phyloP scores from a whole-genome alignment of 1,284 basidiomycete genomes.

The Moniliophthora roreri region DNA sequence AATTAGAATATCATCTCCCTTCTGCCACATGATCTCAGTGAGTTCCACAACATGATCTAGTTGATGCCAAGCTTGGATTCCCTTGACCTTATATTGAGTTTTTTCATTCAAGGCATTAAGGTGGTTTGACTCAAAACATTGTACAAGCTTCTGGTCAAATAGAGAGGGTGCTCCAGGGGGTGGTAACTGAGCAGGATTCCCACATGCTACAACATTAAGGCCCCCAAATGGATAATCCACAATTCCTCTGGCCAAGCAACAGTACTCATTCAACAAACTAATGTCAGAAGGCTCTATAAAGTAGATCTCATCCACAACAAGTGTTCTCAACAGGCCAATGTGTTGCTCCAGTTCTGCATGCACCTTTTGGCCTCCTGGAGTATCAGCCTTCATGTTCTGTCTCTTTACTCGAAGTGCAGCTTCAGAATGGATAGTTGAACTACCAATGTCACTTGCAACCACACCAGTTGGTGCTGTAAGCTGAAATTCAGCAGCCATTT shows the following conservation, averaged over 20 bases:
- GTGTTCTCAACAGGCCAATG: not conserved
- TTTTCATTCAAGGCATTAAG: conserved; percentile 13
- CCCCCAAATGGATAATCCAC: conserved; percentile 2
- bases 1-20: conserved; percentile 14
- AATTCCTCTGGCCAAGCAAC: not conserved
- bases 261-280: not conserved
- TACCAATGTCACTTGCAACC: conserved; percentile 7
- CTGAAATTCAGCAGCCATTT: not conserved
- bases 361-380: not conserved
- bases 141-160: conserved; percentile 1
- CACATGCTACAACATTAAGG: conserved; percentile 1
- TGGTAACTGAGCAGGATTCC: not conserved
- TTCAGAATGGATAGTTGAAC: conserved; percentile 6
- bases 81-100: conserved; percentile 13
- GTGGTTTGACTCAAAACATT: not conserved
- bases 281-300: conserved; percentile 4
- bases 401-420: not conserved
- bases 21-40: conserved; percentile 16
- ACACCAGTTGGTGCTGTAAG: conserved; percentile 8
- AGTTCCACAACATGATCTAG: conserved; percentile 14
- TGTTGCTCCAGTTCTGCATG: not conserved
- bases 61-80: conserved; percentile 15
- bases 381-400: not conserved
- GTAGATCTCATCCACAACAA: conserved; percentile 8
- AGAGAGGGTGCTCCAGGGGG: not conserved